Percentiles rank a stretch among this genome's conserved stretches.
These are phyloP conservation scores for Ophiostoma himal-ulmi DNA, from an alignment of 2,329 filamentous ascomycete species.

Conservation along the genomic window DNA sequence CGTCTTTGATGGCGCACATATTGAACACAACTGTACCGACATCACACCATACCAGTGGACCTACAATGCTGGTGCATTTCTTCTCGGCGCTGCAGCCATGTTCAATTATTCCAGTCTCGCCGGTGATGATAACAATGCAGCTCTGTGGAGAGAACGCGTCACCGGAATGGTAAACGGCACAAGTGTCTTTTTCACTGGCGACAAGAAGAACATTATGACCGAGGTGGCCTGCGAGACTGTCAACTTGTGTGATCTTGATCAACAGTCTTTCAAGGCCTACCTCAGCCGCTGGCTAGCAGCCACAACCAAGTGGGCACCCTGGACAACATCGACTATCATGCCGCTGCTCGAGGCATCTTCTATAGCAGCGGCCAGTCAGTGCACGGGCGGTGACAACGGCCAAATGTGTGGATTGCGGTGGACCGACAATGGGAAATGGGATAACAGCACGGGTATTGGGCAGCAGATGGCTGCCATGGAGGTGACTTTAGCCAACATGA, in stretches of 20 bases:
- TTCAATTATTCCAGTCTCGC: constrained; percentile 53
- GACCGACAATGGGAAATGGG: constrained; percentile 43
- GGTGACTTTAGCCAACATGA: constrained; percentile 56
- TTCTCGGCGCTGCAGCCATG: constrained; percentile 63
- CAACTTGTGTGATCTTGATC: constrained; percentile 55
- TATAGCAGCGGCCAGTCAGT: constrained; percentile 51
- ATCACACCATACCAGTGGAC: constrained; percentile 60
- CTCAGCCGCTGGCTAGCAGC: constrained; percentile 56
- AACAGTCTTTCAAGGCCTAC: constrained; percentile 60
- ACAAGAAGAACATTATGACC: constrained; percentile 52
- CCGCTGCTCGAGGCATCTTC: constrained; percentile 51
- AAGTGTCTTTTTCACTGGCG: constrained; percentile 49
- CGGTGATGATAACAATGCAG: constrained; percentile 26
- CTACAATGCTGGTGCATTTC: constrained; percentile 62
- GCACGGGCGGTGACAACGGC: constrained; percentile 50
- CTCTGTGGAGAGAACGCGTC: constrained; percentile 52
- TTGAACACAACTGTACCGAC: constrained; percentile 50
- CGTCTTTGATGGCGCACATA: constrained; percentile 58
- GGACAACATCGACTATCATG: constrained; percentile 49
- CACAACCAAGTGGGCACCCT: constrained; percentile 58
- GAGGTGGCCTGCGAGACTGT: constrained; percentile 61
- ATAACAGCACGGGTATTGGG: constrained; percentile 57
- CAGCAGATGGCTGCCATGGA: constrained; percentile 67
- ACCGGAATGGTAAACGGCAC: constrained; percentile 51
- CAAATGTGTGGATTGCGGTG: constrained; percentile 57